A percentile compares a stretch with the other conserved stretches of the same genome.
Conservation (phyloP, 148 eudicot species). For the Rhododendron vialii region DNA sequence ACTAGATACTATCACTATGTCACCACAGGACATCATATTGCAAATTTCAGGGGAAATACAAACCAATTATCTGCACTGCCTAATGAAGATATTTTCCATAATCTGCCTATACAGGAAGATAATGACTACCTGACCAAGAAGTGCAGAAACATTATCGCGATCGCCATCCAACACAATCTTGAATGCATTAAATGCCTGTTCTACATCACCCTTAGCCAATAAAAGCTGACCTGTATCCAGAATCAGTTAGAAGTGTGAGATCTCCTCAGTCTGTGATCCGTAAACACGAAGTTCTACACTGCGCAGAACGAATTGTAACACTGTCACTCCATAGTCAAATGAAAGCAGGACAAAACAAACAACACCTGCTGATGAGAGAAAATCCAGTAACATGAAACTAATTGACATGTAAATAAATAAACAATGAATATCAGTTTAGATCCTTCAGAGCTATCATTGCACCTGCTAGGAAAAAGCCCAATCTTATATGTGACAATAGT, state of each 20-base stretch:
- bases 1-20: neutral
- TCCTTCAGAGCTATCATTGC: neutral
- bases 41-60: neutral
- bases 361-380: neutral
- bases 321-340: neutral
- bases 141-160: slow-evolving; percentile 89
- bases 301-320: neutral
- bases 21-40: neutral
- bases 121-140: slow-evolving; percentile 86
- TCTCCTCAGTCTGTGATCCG: neutral
- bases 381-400: neutral
- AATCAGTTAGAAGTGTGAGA: neutral
- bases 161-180: slow-evolving; percentile 93
- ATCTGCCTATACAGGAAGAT: neutral
- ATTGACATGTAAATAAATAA: neutral
- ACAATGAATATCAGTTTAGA: neutral
- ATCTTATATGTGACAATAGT: neutral
- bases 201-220: slow-evolving; percentile 84
- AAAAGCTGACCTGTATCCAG: slow-evolving; percentile 78
- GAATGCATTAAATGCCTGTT: slow-evolving; percentile 81
- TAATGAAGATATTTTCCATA: neutral
- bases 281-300: neutral
- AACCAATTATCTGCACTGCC: neutral
- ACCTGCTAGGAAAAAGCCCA: neutral
- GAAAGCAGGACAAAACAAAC: neutral